These are phyloP conservation scores for Alisma plantagoaquatica DNA, from an alignment of 106 monocot species.

Conservation along the genomic window DNA sequence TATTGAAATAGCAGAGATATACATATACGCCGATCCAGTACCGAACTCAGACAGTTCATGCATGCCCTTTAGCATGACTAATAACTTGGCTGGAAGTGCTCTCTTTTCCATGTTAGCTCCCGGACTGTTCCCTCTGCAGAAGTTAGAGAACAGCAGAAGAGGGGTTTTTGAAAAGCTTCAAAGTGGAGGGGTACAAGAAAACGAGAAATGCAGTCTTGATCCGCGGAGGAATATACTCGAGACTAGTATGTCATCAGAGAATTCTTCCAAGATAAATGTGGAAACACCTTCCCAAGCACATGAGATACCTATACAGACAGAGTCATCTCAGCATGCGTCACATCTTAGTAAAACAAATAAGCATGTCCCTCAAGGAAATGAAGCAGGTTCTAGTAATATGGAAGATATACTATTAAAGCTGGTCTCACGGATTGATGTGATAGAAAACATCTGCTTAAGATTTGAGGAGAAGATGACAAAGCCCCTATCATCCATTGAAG, in stretches of 20 bases:
- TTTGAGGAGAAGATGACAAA: conserved; percentile 72
- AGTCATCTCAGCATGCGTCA: too few species aligned
- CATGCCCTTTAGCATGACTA: conserved; percentile 4
- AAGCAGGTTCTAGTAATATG: conserved; percentile 15
- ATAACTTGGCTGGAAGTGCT: conserved; percentile 34
- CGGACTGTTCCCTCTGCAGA: conserved; percentile 55
- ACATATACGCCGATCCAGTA: conserved; percentile 78
- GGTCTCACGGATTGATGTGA: conserved; percentile 48
- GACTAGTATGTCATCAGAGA: too few species aligned
- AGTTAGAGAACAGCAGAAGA: conserved; percentile 21
- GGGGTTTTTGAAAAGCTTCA: too few species aligned
- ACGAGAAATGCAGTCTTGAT: too few species aligned
- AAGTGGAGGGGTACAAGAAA: too few species aligned
- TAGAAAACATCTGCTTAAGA: conserved; percentile 53
- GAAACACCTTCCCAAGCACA: too few species aligned
- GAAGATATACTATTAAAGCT: conserved; percentile 53
- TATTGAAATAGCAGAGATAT: conserved; percentile 71
- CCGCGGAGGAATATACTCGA: too few species aligned
- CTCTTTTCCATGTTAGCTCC: conserved; percentile 76
- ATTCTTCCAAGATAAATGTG: too few species aligned
- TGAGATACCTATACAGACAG: too few species aligned
- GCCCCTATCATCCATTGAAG: conserved; percentile 60
- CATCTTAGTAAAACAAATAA: too few species aligned
- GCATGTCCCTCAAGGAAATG: conserved; percentile 18
- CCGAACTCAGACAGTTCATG: conserved; percentile 15